Conservation (phyloP, 495 filamentous ascomycete genomes). For the Aspergillus heteromorphus region DNA sequence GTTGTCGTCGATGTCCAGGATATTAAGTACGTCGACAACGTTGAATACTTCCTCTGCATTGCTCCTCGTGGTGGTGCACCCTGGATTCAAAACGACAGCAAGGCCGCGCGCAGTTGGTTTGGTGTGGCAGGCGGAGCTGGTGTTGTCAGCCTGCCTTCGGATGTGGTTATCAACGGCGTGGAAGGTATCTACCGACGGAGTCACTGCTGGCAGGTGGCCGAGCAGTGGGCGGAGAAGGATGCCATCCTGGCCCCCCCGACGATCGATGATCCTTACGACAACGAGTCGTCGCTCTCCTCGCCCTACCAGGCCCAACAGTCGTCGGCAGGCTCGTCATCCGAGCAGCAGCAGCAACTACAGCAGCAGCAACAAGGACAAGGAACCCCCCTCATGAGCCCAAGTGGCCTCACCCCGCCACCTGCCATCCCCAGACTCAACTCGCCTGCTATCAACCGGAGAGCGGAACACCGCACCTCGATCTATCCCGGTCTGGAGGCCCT, state of each 20-base stretch:
- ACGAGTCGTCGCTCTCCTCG: constrained; percentile 41
- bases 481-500: constrained; percentile 47
- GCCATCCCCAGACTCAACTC: constrained; percentile 42
- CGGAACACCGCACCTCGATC: constrained; percentile 40
- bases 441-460: constrained; percentile 26
- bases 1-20: constrained; percentile 82
- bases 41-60: constrained; percentile 97
- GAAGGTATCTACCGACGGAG: constrained; percentile 86
- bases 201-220: constrained; percentile 86
- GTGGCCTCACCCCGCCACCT: constrained; percentile 29
- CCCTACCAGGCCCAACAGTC: constrained; percentile 41
- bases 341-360: constrained; percentile 16
- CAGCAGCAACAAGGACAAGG: constrained; percentile 11
- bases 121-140: constrained; percentile 65
- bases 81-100: constrained; percentile 72
- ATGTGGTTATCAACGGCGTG: constrained; percentile 80
- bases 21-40: constrained; percentile 67
- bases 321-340: constrained; percentile 36
- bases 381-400: constrained; percentile 26
- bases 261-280: constrained; percentile 38
- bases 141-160: constrained; percentile 71
- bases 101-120: constrained; percentile 70
- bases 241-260: constrained; percentile 32
- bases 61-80: constrained; percentile 75
- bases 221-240: constrained; percentile 58